A percentile compares a stretch with the other conserved stretches of the same genome.
Evolutionary conservation across 2,329 filamentous ascomycete species (phyloP).

Genomic region (Aspergillus sp.): DNA sequence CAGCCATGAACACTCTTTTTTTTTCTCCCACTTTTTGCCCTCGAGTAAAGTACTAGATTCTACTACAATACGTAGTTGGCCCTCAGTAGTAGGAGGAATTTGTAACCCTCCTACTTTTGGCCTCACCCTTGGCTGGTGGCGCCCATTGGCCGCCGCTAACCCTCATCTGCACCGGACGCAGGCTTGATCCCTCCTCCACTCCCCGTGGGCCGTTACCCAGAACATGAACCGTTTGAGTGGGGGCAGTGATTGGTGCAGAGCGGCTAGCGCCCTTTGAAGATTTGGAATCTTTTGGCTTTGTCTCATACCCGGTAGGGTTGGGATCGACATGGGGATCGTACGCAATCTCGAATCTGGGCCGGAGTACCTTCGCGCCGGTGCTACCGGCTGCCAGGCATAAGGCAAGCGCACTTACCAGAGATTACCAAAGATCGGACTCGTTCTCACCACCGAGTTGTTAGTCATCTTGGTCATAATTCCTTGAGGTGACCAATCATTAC

Average conservation of each 20-base stretch:
- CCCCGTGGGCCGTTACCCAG: conserved; percentile 24
- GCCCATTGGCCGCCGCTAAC: not conserved
- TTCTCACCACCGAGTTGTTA: not conserved
- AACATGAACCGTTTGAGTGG: conserved; percentile 23
- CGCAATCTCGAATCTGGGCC: conserved; percentile 14
- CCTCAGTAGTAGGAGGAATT: conserved; percentile 11
- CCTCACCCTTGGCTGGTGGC: not conserved
- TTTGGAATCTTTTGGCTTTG: conserved; percentile 29
- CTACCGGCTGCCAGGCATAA: not conserved
- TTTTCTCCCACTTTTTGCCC: too few species aligned
- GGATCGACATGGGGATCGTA: conserved; percentile 22
- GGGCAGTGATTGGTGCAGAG: conserved; percentile 24
- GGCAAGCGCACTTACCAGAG: not conserved
- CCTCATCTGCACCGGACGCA: not conserved
- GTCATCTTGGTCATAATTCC: not conserved
- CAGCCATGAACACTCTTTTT: not conserved
- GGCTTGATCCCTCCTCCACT: conserved; percentile 17
- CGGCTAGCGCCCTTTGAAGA: conserved; percentile 19
- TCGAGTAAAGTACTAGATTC: not conserved
- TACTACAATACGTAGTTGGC: not conserved
- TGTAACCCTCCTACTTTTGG: not conserved
- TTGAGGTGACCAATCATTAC: not conserved
- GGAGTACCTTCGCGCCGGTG: conserved; percentile 1
- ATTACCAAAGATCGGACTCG: not conserved
- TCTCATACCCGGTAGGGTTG: conserved; percentile 15